phyloP scores from a whole-genome alignment of 2,329 filamentous ascomycete species.

The Apiospora aurea region DNA sequence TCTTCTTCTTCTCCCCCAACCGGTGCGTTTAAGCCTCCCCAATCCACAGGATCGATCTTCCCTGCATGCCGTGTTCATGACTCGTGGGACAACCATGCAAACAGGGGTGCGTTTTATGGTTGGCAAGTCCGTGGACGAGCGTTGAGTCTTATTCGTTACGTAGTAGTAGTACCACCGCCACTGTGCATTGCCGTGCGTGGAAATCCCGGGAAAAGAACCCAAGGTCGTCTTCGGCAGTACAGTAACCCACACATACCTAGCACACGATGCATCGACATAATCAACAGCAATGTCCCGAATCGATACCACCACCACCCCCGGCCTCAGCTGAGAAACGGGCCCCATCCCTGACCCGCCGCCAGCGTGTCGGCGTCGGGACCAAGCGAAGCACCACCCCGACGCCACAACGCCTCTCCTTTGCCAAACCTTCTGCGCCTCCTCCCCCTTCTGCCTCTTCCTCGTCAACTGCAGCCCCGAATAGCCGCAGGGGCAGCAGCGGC shows the following conservation, averaged over 20 bases:
- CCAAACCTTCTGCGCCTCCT: neutral
- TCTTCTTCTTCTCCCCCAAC: neutral
- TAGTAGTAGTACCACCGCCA: neutral
- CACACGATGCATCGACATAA: neutral
- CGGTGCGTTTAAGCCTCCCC: neutral
- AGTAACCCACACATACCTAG: neutral
- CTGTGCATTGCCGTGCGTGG: neutral
- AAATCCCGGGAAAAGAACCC: neutral
- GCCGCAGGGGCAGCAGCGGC: neutral
- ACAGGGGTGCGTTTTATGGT: neutral
- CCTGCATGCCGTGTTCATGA: neutral
- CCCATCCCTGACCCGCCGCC: conserved; percentile 4
- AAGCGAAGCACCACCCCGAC: conserved; percentile 3
- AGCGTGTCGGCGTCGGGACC: neutral
- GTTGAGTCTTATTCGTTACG: neutral
- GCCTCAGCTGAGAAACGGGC: neutral
- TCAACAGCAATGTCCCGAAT: neutral
- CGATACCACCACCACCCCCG: neutral
- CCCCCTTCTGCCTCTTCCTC: neutral
- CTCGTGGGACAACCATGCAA: neutral
- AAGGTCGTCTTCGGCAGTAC: too few species aligned
- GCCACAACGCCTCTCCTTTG: neutral
- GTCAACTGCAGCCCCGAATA: neutral
- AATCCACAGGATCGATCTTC: neutral
- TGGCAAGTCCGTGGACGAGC: neutral